These are phyloP conservation scores for Parascedosporium putredinis DNA, from an alignment of 2,329 filamentous ascomycete species.

Conservation along the genomic window DNA sequence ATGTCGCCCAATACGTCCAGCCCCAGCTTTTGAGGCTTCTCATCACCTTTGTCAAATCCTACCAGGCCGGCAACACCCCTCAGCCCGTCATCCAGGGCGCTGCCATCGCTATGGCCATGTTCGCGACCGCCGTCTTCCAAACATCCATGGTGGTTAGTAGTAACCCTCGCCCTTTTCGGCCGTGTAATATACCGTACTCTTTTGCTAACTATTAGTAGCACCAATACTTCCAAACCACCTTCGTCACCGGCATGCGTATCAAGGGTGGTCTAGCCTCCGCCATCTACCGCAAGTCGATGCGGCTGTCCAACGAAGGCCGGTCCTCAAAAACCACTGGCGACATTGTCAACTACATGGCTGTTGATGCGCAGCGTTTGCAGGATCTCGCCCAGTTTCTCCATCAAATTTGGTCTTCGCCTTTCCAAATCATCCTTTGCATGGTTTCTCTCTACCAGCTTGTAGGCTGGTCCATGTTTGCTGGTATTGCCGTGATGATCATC, in stretches of 20 bases:
- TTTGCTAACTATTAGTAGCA: slow-evolving; percentile 36
- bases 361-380: slow-evolving; percentile 89
- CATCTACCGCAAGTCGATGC: slow-evolving; percentile 87
- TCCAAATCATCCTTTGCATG: slow-evolving; percentile 96
- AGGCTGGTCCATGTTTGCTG: slow-evolving; percentile 89
- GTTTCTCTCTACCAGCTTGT: slow-evolving; percentile 90
- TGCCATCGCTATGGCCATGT: slow-evolving; percentile 87
- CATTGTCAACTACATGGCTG: slow-evolving; percentile 99
- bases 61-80: slow-evolving; percentile 47
- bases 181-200: not conserved
- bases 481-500: slow-evolving; percentile 86
- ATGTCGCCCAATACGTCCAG: slow-evolving; percentile 76
- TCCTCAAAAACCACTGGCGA: slow-evolving; percentile 86
- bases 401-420: slow-evolving; percentile 92
- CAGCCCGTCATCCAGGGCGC: slow-evolving; percentile 77
- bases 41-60: slow-evolving; percentile 77
- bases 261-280: slow-evolving; percentile 82
- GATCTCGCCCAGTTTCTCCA: slow-evolving; percentile 93
- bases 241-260: slow-evolving; percentile 93
- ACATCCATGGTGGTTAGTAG: slow-evolving; percentile 60
- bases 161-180: not conserved
- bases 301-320: slow-evolving; percentile 85
- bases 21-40: slow-evolving; percentile 80
- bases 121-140: slow-evolving; percentile 73
- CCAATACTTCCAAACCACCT: slow-evolving; percentile 94